Evolutionary conservation across 192 early-diverging fungal genomes (phyloP).

Genomic region (Allomyces macrogynus): DNA sequence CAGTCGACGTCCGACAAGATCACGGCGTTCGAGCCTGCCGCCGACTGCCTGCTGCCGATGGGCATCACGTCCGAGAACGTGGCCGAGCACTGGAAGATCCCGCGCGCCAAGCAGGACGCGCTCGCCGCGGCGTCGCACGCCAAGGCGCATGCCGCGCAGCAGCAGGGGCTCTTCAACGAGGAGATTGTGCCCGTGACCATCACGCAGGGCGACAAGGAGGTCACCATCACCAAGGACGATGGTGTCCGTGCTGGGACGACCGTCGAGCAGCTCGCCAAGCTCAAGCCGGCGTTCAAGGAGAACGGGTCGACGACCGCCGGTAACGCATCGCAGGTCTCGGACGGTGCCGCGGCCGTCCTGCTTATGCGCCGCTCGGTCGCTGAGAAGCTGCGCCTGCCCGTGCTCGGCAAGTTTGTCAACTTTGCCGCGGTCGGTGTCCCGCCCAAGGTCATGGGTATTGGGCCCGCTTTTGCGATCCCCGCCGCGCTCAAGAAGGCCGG

Average conservation of each 20-base stretch:
- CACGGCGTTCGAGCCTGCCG: conserved; percentile 41
- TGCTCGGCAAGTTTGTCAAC: conserved; percentile 69
- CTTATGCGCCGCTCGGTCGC: conserved; percentile 87
- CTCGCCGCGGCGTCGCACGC: conserved; percentile 72
- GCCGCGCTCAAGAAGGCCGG: conserved; percentile 61
- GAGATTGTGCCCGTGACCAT: conserved; percentile 76
- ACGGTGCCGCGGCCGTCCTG: conserved; percentile 89
- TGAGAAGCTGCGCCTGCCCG: conserved; percentile 60
- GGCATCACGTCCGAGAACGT: conserved; percentile 96
- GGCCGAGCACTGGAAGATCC: conserved; percentile 61
- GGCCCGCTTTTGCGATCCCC: conserved; percentile 88
- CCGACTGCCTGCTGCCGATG: conserved; percentile 76
- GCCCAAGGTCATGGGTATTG: conserved; percentile 89
- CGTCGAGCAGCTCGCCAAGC: conserved; percentile 55
- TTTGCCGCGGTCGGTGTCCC: conserved; percentile 80
- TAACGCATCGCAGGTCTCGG: conserved; percentile 92
- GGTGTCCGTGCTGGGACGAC: conserved; percentile 73
- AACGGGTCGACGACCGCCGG: conserved; percentile 80
- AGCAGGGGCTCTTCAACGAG: conserved; percentile 70
- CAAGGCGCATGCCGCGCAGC: conserved; percentile 67
- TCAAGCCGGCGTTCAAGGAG: conserved; percentile 70
- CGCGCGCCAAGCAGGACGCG: conserved; percentile 73
- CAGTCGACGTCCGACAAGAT: conserved; percentile 55
- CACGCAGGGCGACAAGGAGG: conserved; percentile 55
- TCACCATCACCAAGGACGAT: conserved; percentile 67